Conservation (phyloP, 192 early-diverging fungal genomes). For the Coemansia sp. region DNA sequence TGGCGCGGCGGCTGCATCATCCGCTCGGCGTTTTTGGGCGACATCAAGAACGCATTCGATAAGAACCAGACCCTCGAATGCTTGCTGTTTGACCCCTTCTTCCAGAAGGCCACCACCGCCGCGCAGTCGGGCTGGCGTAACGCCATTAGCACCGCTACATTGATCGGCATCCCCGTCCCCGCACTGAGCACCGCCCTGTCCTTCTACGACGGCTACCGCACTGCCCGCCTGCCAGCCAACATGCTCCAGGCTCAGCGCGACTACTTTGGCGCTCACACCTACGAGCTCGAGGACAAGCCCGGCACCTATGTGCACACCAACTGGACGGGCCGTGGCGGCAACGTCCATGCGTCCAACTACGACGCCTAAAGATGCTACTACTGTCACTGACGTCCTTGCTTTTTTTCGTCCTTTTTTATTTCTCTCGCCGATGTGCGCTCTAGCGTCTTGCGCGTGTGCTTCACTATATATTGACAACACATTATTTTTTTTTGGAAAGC, state of each 20-base stretch:
- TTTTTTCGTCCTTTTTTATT: slow-evolving; percentile 1
- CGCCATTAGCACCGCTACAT: slow-evolving; percentile 78
- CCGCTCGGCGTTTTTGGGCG: slow-evolving; percentile 93
- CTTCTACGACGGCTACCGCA: slow-evolving; percentile 98
- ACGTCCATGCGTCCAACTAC: slow-evolving; percentile 72
- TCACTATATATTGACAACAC: no score
- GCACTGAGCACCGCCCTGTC: slow-evolving; percentile 88
- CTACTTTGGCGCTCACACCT: slow-evolving; percentile 99
- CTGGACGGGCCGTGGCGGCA: slow-evolving; percentile 96
- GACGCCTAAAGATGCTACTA: slow-evolving; percentile 59
- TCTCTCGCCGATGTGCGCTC: no score
- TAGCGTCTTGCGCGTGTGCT: no score
- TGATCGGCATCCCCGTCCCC: slow-evolving; percentile 90
- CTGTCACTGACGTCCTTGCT: neutral
- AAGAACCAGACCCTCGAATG: slow-evolving; percentile 85
- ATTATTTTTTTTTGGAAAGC: no score
- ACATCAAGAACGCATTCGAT: slow-evolving; percentile 96
- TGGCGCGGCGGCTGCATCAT: slow-evolving; percentile 99
- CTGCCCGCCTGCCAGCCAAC: slow-evolving; percentile 90
- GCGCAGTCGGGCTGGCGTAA: slow-evolving; percentile 88
- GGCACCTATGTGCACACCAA: slow-evolving; percentile 90
- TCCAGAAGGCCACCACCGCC: slow-evolving; percentile 86
- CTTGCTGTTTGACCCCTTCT: slow-evolving; percentile 96
- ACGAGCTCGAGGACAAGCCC: slow-evolving; percentile 78
- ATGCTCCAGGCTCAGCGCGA: slow-evolving; percentile 97